These are phyloP conservation scores for Podospora bellae-mahoneyi DNA, from an alignment of 495 filamentous ascomycete species.

Conservation along the genomic window DNA sequence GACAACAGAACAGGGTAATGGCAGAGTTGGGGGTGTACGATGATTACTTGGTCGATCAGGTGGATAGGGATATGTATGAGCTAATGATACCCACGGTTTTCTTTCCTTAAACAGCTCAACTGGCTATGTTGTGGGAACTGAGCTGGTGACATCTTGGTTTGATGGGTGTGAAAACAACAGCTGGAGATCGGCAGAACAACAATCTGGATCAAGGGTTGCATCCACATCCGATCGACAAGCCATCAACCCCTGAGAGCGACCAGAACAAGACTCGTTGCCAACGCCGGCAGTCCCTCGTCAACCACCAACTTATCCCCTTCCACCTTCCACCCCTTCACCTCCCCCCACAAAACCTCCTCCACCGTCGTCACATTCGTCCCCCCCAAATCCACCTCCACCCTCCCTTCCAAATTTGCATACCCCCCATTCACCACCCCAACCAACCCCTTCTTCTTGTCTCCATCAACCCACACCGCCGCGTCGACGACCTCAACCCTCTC, in stretches of 20 bases:
- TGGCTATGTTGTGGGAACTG: neutral
- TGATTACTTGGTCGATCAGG: too few species aligned
- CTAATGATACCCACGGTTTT: slow-evolving; percentile 9
- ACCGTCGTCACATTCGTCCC: slow-evolving; percentile 22
- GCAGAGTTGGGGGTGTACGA: neutral
- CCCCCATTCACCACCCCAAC: slow-evolving; percentile 46
- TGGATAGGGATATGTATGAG: neutral
- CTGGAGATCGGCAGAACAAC: too few species aligned
- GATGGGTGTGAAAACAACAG: neutral
- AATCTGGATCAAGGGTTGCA: too few species aligned
- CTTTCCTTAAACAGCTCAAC: neutral
- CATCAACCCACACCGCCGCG: slow-evolving; percentile 41
- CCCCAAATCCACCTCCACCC: slow-evolving; percentile 23
- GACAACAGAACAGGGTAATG: neutral
- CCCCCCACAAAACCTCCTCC: slow-evolving; percentile 24
- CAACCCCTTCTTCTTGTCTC: slow-evolving; percentile 33
- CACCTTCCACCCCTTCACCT: slow-evolving; percentile 24
- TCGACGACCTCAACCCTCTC: slow-evolving; percentile 34
- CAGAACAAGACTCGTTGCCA: slow-evolving; percentile 29
- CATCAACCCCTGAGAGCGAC: slow-evolving; percentile 15
- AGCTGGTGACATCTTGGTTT: neutral
- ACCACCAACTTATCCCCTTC: slow-evolving; percentile 22
- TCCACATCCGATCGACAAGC: too few species aligned
- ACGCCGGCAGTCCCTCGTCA: slow-evolving; percentile 20
- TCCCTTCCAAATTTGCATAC: slow-evolving; percentile 25